Evolutionary conservation across 108 stramenopile genomes (phyloP), one percentile per base, ranked within the genome.

Genomic region (Cyclotella baltica): DNA sequence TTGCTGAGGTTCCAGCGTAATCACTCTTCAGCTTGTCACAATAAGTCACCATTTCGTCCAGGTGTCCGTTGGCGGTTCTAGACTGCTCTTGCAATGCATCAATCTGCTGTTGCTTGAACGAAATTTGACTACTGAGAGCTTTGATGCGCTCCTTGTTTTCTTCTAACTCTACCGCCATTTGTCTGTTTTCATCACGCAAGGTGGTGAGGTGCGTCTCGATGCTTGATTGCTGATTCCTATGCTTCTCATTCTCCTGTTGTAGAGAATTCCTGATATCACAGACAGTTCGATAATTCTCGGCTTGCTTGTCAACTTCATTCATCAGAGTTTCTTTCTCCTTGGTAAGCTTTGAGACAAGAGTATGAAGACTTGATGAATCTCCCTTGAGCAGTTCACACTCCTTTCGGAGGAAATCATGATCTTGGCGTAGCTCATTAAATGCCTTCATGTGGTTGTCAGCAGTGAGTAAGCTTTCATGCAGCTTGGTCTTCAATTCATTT

Each of bases 1-100:
- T 62, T 19, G 30, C 0, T 31, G 46, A 67, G 25, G 34, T 36
- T 20, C 25, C 47, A 33, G 47, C 59, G 37, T 55, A 64, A 28
- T 77, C 76, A 36, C 46, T 34, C 61, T 77, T 77, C 13, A 77
- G 35, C 57, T 67, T 69, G 29, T 77, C 57, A 35, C 65, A 67
- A 61, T 77, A 69, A 29, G 59, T 51, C 9, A 69, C 57, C 59
- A 77, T 62, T 23, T 67, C 75, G 31, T 75, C 75, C 16, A 67
- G 75, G 63, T 64, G 63, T 9, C 63, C 38, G 43, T 38, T 72
- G 20, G 47, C 48, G n/a, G 59, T 72, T 33, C 62, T 36, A 0
- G 34, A 36, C 71, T 72, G 34, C n/a, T 72, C 43, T 34, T 72
- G 37, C 22, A 64, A 64, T 22, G 63, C 11, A 64, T 64, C 63